Base-by-base conservation (phyloP, 169 alveolate genomes). In the Babesia ovis region DNA sequence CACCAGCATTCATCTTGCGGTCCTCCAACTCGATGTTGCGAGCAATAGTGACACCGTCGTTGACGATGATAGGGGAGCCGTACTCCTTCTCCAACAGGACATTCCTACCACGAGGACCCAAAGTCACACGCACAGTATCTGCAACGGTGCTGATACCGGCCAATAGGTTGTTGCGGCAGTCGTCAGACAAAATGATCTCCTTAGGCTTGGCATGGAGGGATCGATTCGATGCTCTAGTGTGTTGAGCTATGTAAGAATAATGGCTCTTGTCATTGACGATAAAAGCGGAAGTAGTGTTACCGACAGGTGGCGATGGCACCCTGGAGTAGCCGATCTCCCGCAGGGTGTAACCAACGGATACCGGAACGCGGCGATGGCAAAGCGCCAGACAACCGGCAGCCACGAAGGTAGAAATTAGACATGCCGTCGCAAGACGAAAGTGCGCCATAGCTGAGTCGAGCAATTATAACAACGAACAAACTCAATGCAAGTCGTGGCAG, bases 41-140 rank as follows among this genome's bases (percentile, higher is more conserved):
- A 41, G 97, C 97, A 50, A 93, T 91, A 8, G 97, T 93, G 35
- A 93, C 97, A 14, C 97, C 97, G 64, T 93, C 97, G 51, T 93
- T 93, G 16, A 91, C 95, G 32, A 93, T 92, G 61, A 89, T 69
- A 16, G 96, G 96, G 0, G 94, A 76, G 3, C 95, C 96, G 66
- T 90, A 93, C 37, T 92, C 95, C 83, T 90, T 91, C 66, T 92
- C 97, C 77, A 93, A 69, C 37, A 93, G 66, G 3, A 93, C 89
- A 64, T 93, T 93, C 39, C 97, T 79, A 23, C 97, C 97, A 22
- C 95, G 85, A 9, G 97, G 97, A 6, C 97, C 97, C 51, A 93
- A 85, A 0, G 97, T 93, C 20, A 92, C 92, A 23, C 91, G 84
- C 29, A 92, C 96, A 22, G 92, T 90, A 73, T 89, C 94, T 16